Conservation (phyloP, 768 basidiomycete genomes). For the Termitomyces sp. region DNA sequence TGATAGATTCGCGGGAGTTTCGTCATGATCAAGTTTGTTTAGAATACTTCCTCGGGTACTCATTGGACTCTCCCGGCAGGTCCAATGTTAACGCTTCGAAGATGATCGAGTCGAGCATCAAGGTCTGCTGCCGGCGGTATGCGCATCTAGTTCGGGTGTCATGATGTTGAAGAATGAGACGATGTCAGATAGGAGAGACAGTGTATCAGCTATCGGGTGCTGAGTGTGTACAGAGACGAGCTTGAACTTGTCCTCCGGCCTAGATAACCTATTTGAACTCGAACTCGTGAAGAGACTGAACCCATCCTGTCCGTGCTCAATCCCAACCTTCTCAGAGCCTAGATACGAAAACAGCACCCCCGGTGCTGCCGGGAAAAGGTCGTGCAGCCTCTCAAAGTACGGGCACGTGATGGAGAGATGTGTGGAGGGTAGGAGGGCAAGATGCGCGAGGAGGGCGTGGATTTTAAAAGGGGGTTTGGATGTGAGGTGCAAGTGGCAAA, state of each 20-base stretch:
- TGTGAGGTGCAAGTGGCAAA: neutral
- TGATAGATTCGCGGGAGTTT: too few species aligned
- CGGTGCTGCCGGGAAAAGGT: neutral
- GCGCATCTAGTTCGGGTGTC: neutral
- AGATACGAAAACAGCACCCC: neutral
- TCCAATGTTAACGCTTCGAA: too few species aligned
- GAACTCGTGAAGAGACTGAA: conserved; percentile 40
- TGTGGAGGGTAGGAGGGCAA: neutral
- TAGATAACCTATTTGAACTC: neutral
- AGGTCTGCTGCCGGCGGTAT: too few species aligned
- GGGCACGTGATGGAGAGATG: neutral
- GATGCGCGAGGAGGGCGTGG: neutral
- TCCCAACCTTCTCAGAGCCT: neutral
- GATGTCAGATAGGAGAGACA: neutral
- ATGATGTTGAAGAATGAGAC: neutral
- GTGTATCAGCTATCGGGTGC: neutral
- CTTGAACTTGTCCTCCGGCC: neutral
- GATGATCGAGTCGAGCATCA: too few species aligned
- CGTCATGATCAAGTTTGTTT: too few species aligned
- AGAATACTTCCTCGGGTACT: too few species aligned
- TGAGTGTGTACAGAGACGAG: neutral
- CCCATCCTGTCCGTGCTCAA: conserved; percentile 27
- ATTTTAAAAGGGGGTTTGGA: neutral
- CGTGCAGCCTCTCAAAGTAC: neutral
- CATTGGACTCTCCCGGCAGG: too few species aligned